A percentile compares a stretch with the other conserved stretches of the same genome.
Conservation (phyloP, 169 alveolate genomes). For the Theileria sp. region DNA sequence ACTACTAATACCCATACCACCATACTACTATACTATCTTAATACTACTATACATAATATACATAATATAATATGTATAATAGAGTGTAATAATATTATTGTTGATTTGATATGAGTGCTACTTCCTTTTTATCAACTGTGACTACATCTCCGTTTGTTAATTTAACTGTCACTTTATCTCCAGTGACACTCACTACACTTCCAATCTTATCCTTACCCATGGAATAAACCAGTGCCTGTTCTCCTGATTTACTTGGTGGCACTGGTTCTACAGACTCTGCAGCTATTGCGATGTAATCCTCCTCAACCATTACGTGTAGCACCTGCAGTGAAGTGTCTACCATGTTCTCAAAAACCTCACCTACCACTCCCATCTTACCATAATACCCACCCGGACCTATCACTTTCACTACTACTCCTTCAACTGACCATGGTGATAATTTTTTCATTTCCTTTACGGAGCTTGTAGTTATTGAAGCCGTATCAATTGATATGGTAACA, state of each 20-base stretch:
- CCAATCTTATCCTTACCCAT: conserved; percentile 24
- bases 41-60: no score
- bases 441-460: neutral
- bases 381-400: conserved; percentile 58
- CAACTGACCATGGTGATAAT: conserved; percentile 29
- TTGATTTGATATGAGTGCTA: neutral
- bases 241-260: conserved; percentile 32
- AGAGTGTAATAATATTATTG: neutral
- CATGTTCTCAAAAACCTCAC: conserved; percentile 46
- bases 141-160: conserved; percentile 27
- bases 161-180: conserved; percentile 21
- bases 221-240: conserved; percentile 15
- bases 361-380: conserved; percentile 52
- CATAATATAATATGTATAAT: no score
- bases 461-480: no score
- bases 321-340: conserved; percentile 59
- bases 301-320: conserved; percentile 61
- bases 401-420: conserved; percentile 50
- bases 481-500: neutral
- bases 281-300: conserved; percentile 69
- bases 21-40: no score
- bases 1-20: no score
- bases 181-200: conserved; percentile 21
- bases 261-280: conserved; percentile 62
- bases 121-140: conserved; percentile 7